These are phyloP conservation scores for Auriscalpium orientale DNA, from an alignment of 768 basidiomycete species.

Conservation along the genomic window DNA sequence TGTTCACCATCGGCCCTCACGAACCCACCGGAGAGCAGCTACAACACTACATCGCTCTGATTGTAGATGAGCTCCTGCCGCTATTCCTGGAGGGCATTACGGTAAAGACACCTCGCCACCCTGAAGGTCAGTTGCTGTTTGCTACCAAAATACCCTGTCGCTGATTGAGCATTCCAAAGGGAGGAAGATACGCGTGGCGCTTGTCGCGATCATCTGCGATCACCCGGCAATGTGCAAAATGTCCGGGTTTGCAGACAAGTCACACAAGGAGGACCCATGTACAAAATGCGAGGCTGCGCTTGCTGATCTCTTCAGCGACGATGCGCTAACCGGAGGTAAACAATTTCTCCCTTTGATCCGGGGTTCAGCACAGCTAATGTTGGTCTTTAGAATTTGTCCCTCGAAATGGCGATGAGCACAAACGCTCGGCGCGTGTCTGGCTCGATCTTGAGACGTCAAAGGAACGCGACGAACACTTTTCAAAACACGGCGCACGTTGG, in stretches of 20 bases:
- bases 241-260: conserved; percentile 10
- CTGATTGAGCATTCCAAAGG: not conserved
- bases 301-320: not conserved
- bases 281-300: conserved; percentile 3
- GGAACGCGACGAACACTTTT: not conserved
- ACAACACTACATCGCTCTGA: not conserved
- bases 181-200: not conserved
- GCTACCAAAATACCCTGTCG: not conserved
- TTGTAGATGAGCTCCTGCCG: not conserved
- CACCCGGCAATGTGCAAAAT: conserved; percentile 15
- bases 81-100: not conserved
- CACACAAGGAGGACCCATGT: conserved; percentile 7
- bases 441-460: not conserved
- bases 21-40: not conserved
- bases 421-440: not conserved
- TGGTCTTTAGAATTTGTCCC: not conserved
- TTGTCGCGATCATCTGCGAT: conserved; percentile 8
- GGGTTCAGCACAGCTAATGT: not conserved
- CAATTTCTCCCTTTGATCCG: not conserved
- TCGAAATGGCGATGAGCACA: not conserved
- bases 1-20: not conserved
- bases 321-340: not conserved
- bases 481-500: conserved; percentile 8
- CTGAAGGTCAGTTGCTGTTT: not conserved
- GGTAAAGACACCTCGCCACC: not conserved